A percentile compares a stretch with the other conserved stretches of the same genome.
Evolutionary conservation across 352 stramenopile genomes (phyloP).

Genomic region (Phytophthora citrophthora): DNA sequence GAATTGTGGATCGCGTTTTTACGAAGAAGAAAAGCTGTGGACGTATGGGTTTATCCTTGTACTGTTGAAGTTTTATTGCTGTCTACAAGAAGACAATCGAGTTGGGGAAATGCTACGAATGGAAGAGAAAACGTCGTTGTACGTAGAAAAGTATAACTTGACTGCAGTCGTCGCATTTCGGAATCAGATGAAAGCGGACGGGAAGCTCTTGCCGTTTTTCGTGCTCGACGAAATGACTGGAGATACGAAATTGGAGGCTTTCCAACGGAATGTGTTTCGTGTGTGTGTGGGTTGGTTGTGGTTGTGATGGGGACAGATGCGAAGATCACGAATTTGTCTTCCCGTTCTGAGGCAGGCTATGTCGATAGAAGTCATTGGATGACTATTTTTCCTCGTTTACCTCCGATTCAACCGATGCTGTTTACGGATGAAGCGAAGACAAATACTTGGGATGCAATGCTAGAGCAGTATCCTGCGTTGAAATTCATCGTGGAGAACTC

Average conservation of each 20-base stretch:
- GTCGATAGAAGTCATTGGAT: no score
- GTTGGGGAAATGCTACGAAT: not conserved
- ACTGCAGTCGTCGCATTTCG: not conserved
- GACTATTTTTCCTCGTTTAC: constrained; percentile 12
- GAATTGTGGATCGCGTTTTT: not conserved
- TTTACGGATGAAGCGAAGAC: constrained; percentile 10
- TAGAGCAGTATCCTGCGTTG: no score
- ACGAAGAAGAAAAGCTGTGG: not conserved
- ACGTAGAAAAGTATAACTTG: not conserved
- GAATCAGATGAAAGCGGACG: no score
- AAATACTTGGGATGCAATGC: no score
- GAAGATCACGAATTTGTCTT: no score
- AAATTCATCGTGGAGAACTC: no score
- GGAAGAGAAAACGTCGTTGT: not conserved
- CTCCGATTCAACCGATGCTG: constrained; percentile 6
- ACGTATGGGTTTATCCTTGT: not conserved
- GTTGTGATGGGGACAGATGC: constrained; percentile 19
- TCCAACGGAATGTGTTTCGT: constrained; percentile 21
- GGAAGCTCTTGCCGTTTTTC: not conserved
- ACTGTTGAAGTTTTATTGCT: no score
- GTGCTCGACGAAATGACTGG: constrained; percentile 18
- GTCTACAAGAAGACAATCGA: no score
- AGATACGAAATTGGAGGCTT: constrained; percentile 2
- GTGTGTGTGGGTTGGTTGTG: constrained; percentile 11
- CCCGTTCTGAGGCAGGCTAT: no score